Percentiles rank a stretch among this genome's conserved stretches.
These are phyloP conservation scores for Elasticomyces elasticus DNA, from an alignment of 495 filamentous ascomycete species.

Conservation along the genomic window DNA sequence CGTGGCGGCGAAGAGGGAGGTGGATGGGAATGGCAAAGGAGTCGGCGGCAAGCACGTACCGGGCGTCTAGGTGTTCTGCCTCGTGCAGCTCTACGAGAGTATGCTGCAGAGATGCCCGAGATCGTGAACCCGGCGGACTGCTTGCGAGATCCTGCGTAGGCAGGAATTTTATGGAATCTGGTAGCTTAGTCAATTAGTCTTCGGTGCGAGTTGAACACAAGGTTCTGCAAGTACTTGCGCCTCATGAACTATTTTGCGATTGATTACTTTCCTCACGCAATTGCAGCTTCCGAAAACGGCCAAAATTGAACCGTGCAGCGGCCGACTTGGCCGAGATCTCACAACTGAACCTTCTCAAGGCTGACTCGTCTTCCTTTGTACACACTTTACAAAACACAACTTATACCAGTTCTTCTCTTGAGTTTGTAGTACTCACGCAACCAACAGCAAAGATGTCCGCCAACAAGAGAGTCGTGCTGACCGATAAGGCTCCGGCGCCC, in stretches of 20 bases:
- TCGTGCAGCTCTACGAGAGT: background rate
- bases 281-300: background rate
- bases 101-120: background rate
- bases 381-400: no score
- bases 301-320: background rate
- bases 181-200: background rate
- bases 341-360: background rate
- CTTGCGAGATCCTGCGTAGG: background rate
- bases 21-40: background rate
- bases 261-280: no score
- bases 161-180: background rate
- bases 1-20: background rate
- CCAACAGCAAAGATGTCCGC: conserved; percentile 4
- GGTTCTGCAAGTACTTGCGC: no score
- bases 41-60: background rate
- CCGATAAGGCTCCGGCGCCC: conserved; percentile 7
- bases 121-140: background rate
- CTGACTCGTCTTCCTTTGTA: no score
- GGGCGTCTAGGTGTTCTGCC: background rate
- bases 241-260: no score
- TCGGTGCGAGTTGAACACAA: no score
- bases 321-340: background rate
- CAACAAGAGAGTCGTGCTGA: conserved; percentile 8
- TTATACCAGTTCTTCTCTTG: no score
- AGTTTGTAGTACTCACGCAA: no score